Conservation (phyloP, 2,329 filamentous ascomycete species). For the Juglanconis oblonga region DNA sequence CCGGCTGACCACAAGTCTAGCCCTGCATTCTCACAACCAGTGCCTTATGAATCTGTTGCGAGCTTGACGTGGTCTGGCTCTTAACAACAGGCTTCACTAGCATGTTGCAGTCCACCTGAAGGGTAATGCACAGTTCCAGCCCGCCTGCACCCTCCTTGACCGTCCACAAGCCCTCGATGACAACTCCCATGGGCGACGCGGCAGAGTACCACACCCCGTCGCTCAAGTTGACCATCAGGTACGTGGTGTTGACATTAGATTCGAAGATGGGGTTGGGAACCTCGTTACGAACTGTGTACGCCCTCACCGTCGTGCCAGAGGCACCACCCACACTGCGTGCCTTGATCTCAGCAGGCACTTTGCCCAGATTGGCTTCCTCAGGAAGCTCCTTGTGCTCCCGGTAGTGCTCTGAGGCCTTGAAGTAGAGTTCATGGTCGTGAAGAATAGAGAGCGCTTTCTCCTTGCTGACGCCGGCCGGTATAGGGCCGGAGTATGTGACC, state of each 20-base stretch:
- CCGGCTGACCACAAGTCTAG: not conserved
- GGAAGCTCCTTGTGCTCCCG: not conserved
- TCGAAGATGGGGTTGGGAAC: constrained; percentile 6
- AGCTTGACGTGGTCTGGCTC: not conserved
- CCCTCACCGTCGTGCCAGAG: not conserved
- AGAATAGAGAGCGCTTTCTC: constrained; percentile 1
- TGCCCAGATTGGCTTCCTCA: no score
- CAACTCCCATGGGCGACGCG: not conserved
- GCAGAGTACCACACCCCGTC: constrained; percentile 2
- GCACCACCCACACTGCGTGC: not conserved
- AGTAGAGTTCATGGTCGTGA: constrained; percentile 3
- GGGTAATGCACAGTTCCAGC: not conserved
- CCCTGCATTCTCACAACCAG: not conserved
- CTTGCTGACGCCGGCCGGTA: constrained; percentile 3
- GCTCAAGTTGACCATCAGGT: not conserved
- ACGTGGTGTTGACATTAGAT: not conserved
- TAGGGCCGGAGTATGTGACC: not conserved
- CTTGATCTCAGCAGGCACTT: not conserved
- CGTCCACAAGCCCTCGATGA: not conserved
- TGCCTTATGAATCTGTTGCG: not conserved
- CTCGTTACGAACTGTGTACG: not conserved
- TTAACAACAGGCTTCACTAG: not conserved
- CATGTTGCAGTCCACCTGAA: not conserved
- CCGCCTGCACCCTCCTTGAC: not conserved
- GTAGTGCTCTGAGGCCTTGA: constrained; percentile 6